A percentile compares a stretch with the other conserved stretches of the same genome.
These are phyloP conservation scores for Cyphellophora attinorum DNA, from an alignment of 2,329 filamentous ascomycete species.

Conservation along the genomic window DNA sequence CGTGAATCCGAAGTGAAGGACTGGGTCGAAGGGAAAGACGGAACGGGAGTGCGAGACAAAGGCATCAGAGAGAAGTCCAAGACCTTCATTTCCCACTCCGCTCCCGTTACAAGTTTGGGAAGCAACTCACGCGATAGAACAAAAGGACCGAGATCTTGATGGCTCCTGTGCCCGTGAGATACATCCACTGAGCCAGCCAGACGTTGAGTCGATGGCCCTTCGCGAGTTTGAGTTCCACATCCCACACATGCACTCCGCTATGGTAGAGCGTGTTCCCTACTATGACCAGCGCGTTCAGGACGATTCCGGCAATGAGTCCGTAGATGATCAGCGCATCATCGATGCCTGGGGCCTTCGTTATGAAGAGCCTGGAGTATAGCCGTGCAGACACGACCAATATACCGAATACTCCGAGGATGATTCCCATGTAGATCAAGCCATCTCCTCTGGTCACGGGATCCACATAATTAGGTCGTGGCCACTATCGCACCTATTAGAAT, in stretches of 20 bases:
- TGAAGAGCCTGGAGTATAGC: slow-evolving; percentile 21
- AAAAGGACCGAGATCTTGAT: slow-evolving; percentile 18
- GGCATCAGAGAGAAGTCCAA: too few species aligned
- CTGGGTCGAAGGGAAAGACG: too few species aligned
- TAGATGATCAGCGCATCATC: slow-evolving; percentile 14
- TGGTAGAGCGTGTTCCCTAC: slow-evolving; percentile 14
- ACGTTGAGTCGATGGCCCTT: slow-evolving; percentile 11
- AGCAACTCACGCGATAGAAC: too few species aligned
- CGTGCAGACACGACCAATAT: slow-evolving; percentile 16
- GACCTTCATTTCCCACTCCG: too few species aligned
- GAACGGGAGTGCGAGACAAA: too few species aligned
- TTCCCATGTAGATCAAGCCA: slow-evolving; percentile 18
- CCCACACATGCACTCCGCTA: slow-evolving; percentile 17
- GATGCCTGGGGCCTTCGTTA: slow-evolving; percentile 16
- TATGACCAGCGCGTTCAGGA: slow-evolving; percentile 12
- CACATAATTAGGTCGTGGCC: slow-evolving; percentile 23
- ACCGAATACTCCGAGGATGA: slow-evolving; percentile 18
- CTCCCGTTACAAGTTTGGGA: too few species aligned
- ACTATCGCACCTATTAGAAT: too few species aligned
- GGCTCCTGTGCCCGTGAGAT: slow-evolving; percentile 7
- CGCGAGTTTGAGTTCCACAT: slow-evolving; percentile 9
- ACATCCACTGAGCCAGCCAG: slow-evolving; percentile 16
- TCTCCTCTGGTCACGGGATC: slow-evolving; percentile 20
- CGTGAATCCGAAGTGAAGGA: too few species aligned
- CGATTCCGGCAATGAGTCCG: slow-evolving; percentile 8